Percentiles rank a stretch among this genome's conserved stretches.
phyloP scores from a whole-genome alignment of 1,139 yeast species.

The Scheffersomyces insectosa region DNA sequence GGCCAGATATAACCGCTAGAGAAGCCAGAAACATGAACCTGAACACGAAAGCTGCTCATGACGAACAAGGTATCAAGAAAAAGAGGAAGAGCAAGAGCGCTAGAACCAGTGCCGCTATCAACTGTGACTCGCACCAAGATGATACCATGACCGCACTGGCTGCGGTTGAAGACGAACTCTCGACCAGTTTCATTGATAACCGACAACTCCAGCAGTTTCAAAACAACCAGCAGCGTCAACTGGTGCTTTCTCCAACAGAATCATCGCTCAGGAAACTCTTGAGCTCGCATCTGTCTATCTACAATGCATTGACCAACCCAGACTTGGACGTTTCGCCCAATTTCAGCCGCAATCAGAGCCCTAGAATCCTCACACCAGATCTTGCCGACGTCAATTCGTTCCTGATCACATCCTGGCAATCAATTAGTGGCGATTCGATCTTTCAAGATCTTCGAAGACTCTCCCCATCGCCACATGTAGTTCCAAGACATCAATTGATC shows the following conservation, averaged over 20 bases:
- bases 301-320: constrained; percentile 42
- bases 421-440: constrained; percentile 12
- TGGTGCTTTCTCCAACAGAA: background rate
- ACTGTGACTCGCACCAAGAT: no score
- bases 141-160: no score
- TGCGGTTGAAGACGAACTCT: background rate
- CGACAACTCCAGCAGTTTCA: background rate
- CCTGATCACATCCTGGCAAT: constrained; percentile 22
- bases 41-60: no score
- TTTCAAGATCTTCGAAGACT: constrained; percentile 2
- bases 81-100: no score
- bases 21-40: no score
- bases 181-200: background rate
- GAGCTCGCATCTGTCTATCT: constrained; percentile 41
- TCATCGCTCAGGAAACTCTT: constrained; percentile 22
- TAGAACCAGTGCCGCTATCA: no score
- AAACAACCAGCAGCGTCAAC: background rate
- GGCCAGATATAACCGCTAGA: no score
- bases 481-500: constrained; percentile 1
- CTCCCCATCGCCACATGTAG: constrained; percentile 1
- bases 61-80: no score
- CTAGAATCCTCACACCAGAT: constrained; percentile 11
- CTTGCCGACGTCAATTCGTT: constrained; percentile 13
- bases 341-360: constrained; percentile 2
- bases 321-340: constrained; percentile 34